Evolutionary conservation across 2,329 filamentous ascomycete species (phyloP).

Genomic region (Apiospora malaysiana): DNA sequence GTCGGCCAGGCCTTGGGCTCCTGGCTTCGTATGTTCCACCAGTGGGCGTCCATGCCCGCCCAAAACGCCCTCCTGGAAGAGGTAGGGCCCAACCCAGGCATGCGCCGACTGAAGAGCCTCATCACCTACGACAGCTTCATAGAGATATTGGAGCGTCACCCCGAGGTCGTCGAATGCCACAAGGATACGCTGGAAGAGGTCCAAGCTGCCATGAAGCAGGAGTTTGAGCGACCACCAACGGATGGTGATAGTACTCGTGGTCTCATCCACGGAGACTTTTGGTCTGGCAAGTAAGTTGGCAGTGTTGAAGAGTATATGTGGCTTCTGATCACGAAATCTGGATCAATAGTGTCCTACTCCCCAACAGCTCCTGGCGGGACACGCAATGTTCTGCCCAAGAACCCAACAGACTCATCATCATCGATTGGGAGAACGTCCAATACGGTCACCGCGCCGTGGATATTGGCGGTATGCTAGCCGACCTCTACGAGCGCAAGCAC

Average conservation of each 20-base stretch:
- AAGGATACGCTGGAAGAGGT: slow-evolving; percentile 38
- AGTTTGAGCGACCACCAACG: slow-evolving; percentile 22
- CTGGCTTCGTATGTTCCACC: slow-evolving; percentile 46
- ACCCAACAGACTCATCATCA: slow-evolving; percentile 41
- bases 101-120: slow-evolving; percentile 44
- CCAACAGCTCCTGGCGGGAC: slow-evolving; percentile 17
- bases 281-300: slow-evolving; percentile 47
- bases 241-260: slow-evolving; percentile 28
- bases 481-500: slow-evolving; percentile 46
- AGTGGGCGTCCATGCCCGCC: slow-evolving; percentile 36
- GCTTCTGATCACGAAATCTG: too few relatives aligned
- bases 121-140: slow-evolving; percentile 46
- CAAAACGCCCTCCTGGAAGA: slow-evolving; percentile 29
- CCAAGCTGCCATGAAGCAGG: slow-evolving; percentile 17
- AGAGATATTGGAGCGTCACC: slow-evolving; percentile 40
- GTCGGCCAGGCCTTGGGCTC: slow-evolving; percentile 37
- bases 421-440: slow-evolving; percentile 51
- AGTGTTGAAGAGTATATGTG: neutral
- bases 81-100: slow-evolving; percentile 38
- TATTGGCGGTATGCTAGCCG: slow-evolving; percentile 48
- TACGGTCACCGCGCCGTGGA: slow-evolving; percentile 45
- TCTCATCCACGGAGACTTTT: slow-evolving; percentile 49
- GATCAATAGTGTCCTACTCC: slow-evolving; percentile 30
- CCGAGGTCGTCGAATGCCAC: slow-evolving; percentile 36
- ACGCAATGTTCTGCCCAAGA: slow-evolving; percentile 14